Evolutionary conservation across 805 yeast genomes (phyloP).

Genomic region (Starmerella stellata): DNA sequence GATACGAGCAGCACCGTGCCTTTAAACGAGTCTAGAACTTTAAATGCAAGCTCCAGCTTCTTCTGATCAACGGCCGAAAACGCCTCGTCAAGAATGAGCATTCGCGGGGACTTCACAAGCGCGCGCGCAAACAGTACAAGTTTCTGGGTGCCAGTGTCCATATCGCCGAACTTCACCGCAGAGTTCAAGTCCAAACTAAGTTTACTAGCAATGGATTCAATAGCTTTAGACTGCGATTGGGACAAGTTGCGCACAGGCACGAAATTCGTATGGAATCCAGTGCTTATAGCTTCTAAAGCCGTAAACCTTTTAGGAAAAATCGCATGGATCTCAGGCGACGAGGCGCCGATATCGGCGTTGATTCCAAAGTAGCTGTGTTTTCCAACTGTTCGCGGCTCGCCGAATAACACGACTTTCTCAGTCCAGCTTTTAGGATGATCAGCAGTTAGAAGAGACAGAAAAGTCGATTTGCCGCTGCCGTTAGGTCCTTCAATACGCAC

Average conservation of each 20-base stretch:
- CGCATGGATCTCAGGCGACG: conserved; percentile 85
- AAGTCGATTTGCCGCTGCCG: conserved; percentile 86
- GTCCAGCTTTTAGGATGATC: conserved; percentile 97
- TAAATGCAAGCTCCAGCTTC: conserved; percentile 38
- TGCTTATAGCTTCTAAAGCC: conserved; percentile 40
- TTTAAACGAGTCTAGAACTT: conserved; percentile 34
- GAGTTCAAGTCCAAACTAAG: conserved; percentile 27
- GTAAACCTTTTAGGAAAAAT: conserved; percentile 47
- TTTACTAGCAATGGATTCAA: conserved; percentile 31
- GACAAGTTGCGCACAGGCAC: conserved; percentile 31
- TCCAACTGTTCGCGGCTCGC: conserved; percentile 57
- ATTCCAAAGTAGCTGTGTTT: conserved; percentile 56
- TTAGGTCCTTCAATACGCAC: conserved; percentile 85
- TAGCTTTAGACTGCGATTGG: conserved; percentile 24
- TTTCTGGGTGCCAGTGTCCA: conserved; percentile 55
- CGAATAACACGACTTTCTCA: conserved; percentile 42
- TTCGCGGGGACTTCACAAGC: conserved; percentile 54
- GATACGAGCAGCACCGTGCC: conserved; percentile 69
- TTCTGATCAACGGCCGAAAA: conserved; percentile 72
- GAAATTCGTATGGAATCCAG: conserved; percentile 60
- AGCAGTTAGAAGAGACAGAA: conserved; percentile 66
- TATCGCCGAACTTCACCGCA: conserved; percentile 32
- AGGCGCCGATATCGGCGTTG: conserved; percentile 61
- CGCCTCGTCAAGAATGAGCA: conserved; percentile 79
- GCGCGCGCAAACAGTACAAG: conserved; percentile 59